phyloP scores from a whole-genome alignment of 2,329 filamentous ascomycete genomes.

The Colletotrichum theobromicola region DNA sequence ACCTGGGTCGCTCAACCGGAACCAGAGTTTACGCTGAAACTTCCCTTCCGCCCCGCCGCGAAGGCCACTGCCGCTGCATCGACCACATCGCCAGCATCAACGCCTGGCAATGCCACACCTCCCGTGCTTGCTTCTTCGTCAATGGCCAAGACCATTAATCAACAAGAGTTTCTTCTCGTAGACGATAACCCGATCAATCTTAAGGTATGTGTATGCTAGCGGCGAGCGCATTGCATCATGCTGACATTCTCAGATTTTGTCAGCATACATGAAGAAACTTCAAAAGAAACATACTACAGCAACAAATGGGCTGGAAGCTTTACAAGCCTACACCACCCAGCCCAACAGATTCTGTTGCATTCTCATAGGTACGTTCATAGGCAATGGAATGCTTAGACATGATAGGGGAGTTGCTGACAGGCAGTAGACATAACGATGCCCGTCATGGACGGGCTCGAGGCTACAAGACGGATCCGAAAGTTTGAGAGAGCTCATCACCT shows the following conservation, averaged over 20 bases:
- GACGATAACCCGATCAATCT: constrained; percentile 42
- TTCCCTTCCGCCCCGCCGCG: constrained; percentile 5
- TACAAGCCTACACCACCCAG: constrained; percentile 29
- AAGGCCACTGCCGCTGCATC: not conserved
- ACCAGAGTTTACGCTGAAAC: constrained; percentile 9
- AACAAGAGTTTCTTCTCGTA: constrained; percentile 32
- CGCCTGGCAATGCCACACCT: not conserved
- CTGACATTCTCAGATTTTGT: constrained; percentile 31
- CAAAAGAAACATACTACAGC: constrained; percentile 41
- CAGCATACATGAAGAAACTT: constrained; percentile 39
- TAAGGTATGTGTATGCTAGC: constrained; percentile 15
- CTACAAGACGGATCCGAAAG: constrained; percentile 43
- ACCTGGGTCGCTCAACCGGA: not conserved
- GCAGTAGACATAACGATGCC: constrained; percentile 51
- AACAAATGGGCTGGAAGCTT: constrained; percentile 47
- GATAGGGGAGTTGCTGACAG: constrained; percentile 10
- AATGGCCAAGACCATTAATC: not conserved
- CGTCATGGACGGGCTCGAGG: constrained; percentile 45
- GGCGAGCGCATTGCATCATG: no score
- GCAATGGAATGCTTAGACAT: rapidly evolving
- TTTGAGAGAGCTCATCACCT: constrained; percentile 43
- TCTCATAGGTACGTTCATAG: constrained; percentile 15
- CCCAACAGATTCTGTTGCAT: constrained; percentile 20
- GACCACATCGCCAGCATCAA: not conserved
- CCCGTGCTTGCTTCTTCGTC: not conserved